Percentiles rank a stretch among this genome's conserved stretches.
phyloP scores from a whole-genome alignment of 345 rosid genomes.

The Geranium brycei region DNA sequence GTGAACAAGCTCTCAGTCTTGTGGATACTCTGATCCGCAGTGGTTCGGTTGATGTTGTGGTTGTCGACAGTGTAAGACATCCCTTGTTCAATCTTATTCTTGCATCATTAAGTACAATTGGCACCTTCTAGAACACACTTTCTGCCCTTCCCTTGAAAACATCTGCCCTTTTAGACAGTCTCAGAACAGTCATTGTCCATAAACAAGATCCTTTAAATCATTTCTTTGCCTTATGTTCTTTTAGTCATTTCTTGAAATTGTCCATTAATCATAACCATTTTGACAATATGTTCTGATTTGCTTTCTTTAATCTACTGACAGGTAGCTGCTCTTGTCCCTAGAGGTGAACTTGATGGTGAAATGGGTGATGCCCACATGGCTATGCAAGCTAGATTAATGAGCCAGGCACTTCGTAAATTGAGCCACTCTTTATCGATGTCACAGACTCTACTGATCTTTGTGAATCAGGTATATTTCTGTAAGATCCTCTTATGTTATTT shows the following conservation, averaged over 20 bases:
- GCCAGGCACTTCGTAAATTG: conserved; percentile 94
- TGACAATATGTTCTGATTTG: conserved; percentile 1
- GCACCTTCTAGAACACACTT: neutral
- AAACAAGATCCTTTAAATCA: too few species aligned
- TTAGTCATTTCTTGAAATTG: too few species aligned
- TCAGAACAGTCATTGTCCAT: neutral
- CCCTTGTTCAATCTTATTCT: neutral
- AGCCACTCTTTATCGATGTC: conserved; percentile 85
- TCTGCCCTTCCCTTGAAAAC: neutral
- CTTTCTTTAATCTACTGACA: conserved; percentile 13
- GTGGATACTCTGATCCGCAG: conserved; percentile 85
- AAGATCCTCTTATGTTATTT: neutral
- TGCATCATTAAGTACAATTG: neutral
- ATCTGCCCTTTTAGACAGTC: neutral
- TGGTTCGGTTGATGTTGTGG: conserved; percentile 92
- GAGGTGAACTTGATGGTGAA: conserved; percentile 95
- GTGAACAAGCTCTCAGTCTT: conserved; percentile 94
- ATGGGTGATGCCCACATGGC: conserved; percentile 99
- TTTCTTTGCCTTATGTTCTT: too few species aligned
- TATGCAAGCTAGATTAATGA: conserved; percentile 98
- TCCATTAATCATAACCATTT: neutral
- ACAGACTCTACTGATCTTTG: conserved; percentile 61
- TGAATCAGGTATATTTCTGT: conserved; percentile 62
- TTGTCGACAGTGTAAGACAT: conserved; percentile 88
- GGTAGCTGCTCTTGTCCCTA: conserved; percentile 99